Base-by-base conservation (phyloP, 208 protist species). In the Trypanosoma theileri region DNA sequence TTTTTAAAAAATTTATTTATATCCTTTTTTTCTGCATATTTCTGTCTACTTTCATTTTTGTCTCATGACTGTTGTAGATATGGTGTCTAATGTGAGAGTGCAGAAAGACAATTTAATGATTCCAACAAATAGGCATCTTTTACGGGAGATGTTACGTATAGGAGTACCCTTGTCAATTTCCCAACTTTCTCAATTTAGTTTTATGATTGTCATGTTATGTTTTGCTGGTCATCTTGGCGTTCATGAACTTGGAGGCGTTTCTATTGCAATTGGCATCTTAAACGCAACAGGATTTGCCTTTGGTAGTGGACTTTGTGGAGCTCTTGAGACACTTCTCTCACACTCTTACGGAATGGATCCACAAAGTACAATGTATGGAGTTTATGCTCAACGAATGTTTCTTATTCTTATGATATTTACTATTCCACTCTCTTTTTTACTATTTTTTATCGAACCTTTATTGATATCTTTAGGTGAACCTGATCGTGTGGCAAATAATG, bases 221-320 rank as follows among this genome's bases (percentile, higher is more conserved):
- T 67, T 55, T 52, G 69, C 53, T 6, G 69, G 59, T 14, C 69
- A 54, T 64, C 57, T 95, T 41, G 84, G 84, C 26, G 72, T 85
- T 16, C 76, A 85, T 64, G 82, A 84, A 40, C 76, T 95, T 59
- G 89, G 86, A 60, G 85, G 82, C 42, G 83, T 81, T 3, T 88
- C 89, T 11, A 73, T 95, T 40, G 84, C 89, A 4, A 35, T 92
- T n/a, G 85, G 86, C 3, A 73, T 95, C 54, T 73, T 95, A 26
- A 95, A 95, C 55, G 89, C 89, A 16, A 93, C 89, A 44, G 89
- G 86, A 26, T 93, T 92, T 59, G 89, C 89, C 17, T 89, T 95
- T 70, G 85, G 89, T 57, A 85, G 83, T 26, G 89, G 89, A n/a
- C 81, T 92, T 44, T 95, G 83, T 71, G 89, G 89, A 3, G 89